A percentile compares a stretch with the other conserved stretches of the same genome.
phyloP scores from a whole-genome alignment of 1,284 basidiomycete genomes.

The Rhodotorula sp. region DNA sequence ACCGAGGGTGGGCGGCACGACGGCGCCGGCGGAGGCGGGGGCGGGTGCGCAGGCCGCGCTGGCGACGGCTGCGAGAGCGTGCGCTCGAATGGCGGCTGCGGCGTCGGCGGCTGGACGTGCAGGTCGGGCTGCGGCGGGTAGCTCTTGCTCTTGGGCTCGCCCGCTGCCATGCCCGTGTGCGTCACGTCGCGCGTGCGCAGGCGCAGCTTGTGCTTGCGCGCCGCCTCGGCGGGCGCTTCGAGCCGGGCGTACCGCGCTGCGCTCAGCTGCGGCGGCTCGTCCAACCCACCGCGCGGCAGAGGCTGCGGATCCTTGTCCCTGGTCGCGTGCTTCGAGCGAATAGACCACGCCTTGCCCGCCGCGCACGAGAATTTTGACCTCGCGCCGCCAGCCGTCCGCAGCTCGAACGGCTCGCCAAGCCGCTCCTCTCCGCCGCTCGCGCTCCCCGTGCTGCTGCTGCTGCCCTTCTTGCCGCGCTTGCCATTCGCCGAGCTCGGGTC shows the following conservation, averaged over 20 bases:
- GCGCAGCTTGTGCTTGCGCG: not conserved
- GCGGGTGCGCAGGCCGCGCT: no score
- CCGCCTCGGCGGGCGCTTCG: constrained; percentile 4
- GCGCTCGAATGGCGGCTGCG: not conserved
- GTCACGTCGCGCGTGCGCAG: not conserved
- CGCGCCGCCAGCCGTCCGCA: not conserved
- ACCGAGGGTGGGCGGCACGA: constrained; percentile 3
- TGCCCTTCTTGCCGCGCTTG: not conserved
- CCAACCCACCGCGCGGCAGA: not conserved
- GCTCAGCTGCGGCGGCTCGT: not conserved
- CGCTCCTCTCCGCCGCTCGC: not conserved
- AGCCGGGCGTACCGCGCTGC: not conserved
- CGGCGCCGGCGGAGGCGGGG: not conserved
- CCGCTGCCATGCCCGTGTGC: not conserved
- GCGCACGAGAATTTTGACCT: not conserved
- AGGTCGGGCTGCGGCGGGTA: not conserved
- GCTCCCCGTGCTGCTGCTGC: not conserved
- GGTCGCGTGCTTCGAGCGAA: not conserved
- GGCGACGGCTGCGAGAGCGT: not conserved
- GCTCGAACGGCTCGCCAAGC: constrained; percentile 14
- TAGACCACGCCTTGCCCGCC: constrained; percentile 16
- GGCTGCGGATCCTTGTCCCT: not conserved
- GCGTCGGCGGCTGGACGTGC: constrained; percentile 6
- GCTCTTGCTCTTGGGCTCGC: no score
- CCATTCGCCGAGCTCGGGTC: not conserved